A percentile compares a stretch with the other conserved stretches of the same genome.
Evolutionary conservation across 768 basidiomycete species (phyloP).

Genomic region (Amanita exitialis): DNA sequence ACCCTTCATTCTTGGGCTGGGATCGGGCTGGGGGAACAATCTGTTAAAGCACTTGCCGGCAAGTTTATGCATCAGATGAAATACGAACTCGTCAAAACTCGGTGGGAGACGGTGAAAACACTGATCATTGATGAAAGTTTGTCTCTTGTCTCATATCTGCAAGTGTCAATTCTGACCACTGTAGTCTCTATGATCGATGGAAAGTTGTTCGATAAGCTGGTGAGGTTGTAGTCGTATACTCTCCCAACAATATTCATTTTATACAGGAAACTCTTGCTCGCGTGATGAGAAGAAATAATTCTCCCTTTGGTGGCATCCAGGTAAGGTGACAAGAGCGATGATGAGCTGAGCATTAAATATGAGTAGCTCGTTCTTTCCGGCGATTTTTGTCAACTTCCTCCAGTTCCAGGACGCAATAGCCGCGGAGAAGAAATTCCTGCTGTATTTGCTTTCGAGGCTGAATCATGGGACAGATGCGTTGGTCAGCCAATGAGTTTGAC

Average conservation of each 20-base stretch:
- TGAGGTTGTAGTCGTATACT: constrained; percentile 15
- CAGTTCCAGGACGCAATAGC: constrained; percentile 47
- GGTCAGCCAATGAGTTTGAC: constrained; percentile 44
- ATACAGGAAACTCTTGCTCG: constrained; percentile 54
- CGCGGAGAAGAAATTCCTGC: constrained; percentile 38
- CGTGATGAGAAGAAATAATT: constrained; percentile 34
- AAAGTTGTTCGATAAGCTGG: constrained; percentile 71
- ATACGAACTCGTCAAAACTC: constrained; percentile 28
- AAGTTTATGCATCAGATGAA: constrained; percentile 39
- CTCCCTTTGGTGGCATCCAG: constrained; percentile 84
- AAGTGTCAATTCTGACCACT: not conserved
- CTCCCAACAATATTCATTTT: constrained; percentile 15
- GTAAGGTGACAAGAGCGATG: constrained; percentile 20
- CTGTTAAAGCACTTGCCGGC: constrained; percentile 36
- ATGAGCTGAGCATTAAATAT: not conserved
- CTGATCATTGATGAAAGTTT: constrained; percentile 83
- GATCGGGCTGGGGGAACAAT: constrained; percentile 61
- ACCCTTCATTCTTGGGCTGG: constrained; percentile 83
- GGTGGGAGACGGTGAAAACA: constrained; percentile 55
- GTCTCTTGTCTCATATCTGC: constrained; percentile 11
- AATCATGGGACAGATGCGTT: constrained; percentile 62
- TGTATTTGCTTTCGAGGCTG: constrained; percentile 73
- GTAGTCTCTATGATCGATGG: constrained; percentile 89
- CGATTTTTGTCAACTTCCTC: constrained; percentile 89
- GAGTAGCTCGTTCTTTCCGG: constrained; percentile 70